Base-by-base conservation (phyloP, 2,329 filamentous ascomycete species). In the Venturia asperata region DNA sequence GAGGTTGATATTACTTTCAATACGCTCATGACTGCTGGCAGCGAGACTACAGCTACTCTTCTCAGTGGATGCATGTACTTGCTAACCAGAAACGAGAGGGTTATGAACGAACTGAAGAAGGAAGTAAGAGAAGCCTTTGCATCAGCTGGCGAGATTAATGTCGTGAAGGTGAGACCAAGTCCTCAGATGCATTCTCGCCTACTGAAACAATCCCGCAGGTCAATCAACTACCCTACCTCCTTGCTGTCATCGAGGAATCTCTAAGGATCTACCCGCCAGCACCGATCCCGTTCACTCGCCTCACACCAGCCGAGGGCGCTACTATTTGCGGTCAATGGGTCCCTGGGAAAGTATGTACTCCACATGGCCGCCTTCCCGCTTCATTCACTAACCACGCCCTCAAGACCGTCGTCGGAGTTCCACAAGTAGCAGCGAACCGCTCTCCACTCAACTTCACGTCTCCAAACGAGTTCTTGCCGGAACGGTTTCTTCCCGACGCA, bases 31-130 rank as follows among this genome's bases (percentile, higher is more conserved):
- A 63, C 77, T 7, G 79, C 78, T 1, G 79, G 78, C 1, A 77
- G 75, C 24, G 79, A 81, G 64, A 80, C 79, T 0, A 77, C 77
- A 0, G 78, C 79, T 0, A 78, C 75, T 0, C 62, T 76, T 9
- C 69, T 80, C 0, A 73, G 72, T 9, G 78, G 77, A 5, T 61
- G 75, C 10, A 76, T 74, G 0, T 80, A 70, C 64, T 64, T 72
- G 17, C 70, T 79, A 0, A 67, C 77, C 7, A 70, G 67, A 34
- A 72, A 76, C 24, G 68, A 70, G 61, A 41, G 75, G 75, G 66
- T 68, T 75, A 39, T 70, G 74, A 15, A 30, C 0, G 1, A 52
- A 21, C 37, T 58, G 52, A 58, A 58, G 52, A 37, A 4, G 17
- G 52, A 58, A 58, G 30, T 58, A 9, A 37, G 52, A 37, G 30